Percentiles rank a stretch among this genome's conserved stretches.
Evolutionary conservation across 1,284 basidiomycete species (phyloP).

Genomic region (Cryptococcus sp.): DNA sequence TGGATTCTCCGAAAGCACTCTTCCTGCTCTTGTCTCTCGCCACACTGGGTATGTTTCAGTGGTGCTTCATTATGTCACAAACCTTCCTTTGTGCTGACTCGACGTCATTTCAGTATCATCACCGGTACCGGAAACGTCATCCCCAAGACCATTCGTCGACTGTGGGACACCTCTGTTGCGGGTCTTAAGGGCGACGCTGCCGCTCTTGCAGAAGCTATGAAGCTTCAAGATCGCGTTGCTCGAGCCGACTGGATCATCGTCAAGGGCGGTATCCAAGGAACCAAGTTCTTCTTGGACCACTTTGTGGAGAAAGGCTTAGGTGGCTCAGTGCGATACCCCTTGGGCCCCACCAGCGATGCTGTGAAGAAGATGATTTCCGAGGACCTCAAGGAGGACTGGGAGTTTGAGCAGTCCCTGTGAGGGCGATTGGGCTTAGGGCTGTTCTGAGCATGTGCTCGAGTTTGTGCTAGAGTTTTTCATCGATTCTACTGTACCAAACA

Average conservation of each 20-base stretch:
- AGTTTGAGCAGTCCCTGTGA: conserved; percentile 63
- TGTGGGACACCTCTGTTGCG: conserved; percentile 60
- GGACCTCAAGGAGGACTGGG: conserved; percentile 63
- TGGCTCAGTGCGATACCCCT: conserved; percentile 64
- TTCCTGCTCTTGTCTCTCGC: conserved; percentile 63
- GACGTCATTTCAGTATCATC: conserved; percentile 60
- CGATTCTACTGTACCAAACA: too few relatives aligned
- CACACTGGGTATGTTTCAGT: conserved; percentile 52
- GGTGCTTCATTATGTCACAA: too few relatives aligned
- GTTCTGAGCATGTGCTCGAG: too few relatives aligned
- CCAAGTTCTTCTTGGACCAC: conserved; percentile 66
- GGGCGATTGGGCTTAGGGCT: neutral
- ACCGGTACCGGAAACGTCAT: conserved; percentile 74
- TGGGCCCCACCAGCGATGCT: conserved; percentile 53
- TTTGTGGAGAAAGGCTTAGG: conserved; percentile 69
- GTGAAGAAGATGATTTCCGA: conserved; percentile 52
- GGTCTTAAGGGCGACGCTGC: conserved; percentile 56
- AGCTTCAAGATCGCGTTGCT: conserved; percentile 67
- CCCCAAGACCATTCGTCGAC: conserved; percentile 68
- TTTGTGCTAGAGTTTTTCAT: too few relatives aligned
- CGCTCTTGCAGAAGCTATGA: conserved; percentile 66
- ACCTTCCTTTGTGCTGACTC: neutral
- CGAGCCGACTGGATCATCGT: conserved; percentile 72
- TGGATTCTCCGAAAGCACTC: conserved; percentile 50
- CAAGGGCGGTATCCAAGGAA: conserved; percentile 61